These are phyloP conservation scores for Globisporangium irregulare DNA, from an alignment of 352 stramenopile species.

Conservation along the genomic window DNA sequence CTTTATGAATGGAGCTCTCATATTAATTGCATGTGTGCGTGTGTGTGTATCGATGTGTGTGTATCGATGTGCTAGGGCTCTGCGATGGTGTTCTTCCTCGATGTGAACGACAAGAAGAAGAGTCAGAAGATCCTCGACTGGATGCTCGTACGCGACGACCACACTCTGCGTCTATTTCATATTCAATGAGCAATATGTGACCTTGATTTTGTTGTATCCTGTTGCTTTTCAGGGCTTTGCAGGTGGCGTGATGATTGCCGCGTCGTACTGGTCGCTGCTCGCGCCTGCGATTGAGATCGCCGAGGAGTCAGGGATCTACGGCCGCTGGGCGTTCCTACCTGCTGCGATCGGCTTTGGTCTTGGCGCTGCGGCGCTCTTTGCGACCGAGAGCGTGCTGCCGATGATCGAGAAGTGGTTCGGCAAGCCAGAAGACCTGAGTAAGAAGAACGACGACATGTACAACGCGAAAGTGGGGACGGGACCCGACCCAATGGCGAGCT, in stretches of 20 bases:
- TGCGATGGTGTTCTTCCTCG: conserved; percentile 79
- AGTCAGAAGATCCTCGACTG: conserved; percentile 83
- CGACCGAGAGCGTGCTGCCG: conserved; percentile 65
- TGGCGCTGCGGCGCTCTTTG: conserved; percentile 69
- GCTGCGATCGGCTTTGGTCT: conserved; percentile 82
- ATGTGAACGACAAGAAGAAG: conserved; percentile 65
- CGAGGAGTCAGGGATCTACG: conserved; percentile 74
- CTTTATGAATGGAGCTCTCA: too few species aligned
- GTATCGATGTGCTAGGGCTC: conserved; percentile 36
- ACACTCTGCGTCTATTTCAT: neutral
- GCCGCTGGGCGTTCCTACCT: conserved; percentile 77
- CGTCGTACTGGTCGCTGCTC: conserved; percentile 88
- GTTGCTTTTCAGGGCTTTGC: conserved; percentile 62
- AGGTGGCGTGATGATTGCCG: conserved; percentile 87
- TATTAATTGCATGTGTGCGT: too few species aligned
- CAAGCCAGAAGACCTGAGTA: conserved; percentile 39
- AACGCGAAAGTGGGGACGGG: conserved; percentile 12
- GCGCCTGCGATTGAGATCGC: conserved; percentile 87
- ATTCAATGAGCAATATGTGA: neutral
- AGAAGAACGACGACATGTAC: conserved; percentile 49
- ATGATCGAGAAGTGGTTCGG: conserved; percentile 48
- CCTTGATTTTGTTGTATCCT: neutral
- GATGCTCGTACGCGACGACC: conserved; percentile 50
- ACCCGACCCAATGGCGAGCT: conserved; percentile 29
- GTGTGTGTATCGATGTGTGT: neutral